A percentile compares a stretch with the other conserved stretches of the same genome.
phyloP scores from a whole-genome alignment of 768 basidiomycete genomes.

The Psilocybe azurescens region DNA sequence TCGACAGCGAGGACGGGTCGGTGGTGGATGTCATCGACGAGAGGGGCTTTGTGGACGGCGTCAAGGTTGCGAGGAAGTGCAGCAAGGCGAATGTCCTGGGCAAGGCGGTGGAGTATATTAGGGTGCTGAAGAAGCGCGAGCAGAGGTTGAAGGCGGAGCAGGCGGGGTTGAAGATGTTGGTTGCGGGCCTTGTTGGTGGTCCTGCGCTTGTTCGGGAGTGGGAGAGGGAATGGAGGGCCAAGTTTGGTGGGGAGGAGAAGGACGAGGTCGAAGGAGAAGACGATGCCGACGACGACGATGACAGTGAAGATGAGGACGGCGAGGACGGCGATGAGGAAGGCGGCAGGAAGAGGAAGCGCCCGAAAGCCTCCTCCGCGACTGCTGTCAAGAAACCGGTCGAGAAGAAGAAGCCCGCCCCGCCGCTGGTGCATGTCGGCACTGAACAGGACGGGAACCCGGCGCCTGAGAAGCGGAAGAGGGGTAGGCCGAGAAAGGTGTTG shows the following conservation, averaged over 20 bases:
- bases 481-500: slow-evolving; percentile 77
- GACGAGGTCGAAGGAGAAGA: slow-evolving; percentile 70
- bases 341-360: slow-evolving; percentile 68
- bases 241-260: slow-evolving; percentile 77
- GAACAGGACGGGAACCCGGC: slow-evolving; percentile 30
- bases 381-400: slow-evolving; percentile 41
- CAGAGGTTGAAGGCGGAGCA: slow-evolving; percentile 73
- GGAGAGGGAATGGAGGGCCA: slow-evolving; percentile 75
- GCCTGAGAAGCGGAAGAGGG: slow-evolving; percentile 85
- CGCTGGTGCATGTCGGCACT: slow-evolving; percentile 27
- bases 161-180: slow-evolving; percentile 70
- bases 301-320: slow-evolving; percentile 58
- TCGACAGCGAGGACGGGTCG: slow-evolving; percentile 36
- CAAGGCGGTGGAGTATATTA: slow-evolving; percentile 92
- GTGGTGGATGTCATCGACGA: slow-evolving; percentile 72
- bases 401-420: slow-evolving; percentile 45
- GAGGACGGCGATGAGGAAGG: slow-evolving; percentile 44
- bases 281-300: slow-evolving; percentile 54
- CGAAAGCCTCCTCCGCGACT: slow-evolving; percentile 44
- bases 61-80: slow-evolving; percentile 89
- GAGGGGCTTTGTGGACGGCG: slow-evolving; percentile 89
- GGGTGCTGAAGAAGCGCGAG: slow-evolving; percentile 84
- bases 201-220: slow-evolving; percentile 73
- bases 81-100: slow-evolving; percentile 91
- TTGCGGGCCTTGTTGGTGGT: slow-evolving; percentile 77